A percentile compares a stretch with the other conserved stretches of the same genome.
Conservation (phyloP, 805 yeast species). For the Kurtzmaniella fragi region DNA sequence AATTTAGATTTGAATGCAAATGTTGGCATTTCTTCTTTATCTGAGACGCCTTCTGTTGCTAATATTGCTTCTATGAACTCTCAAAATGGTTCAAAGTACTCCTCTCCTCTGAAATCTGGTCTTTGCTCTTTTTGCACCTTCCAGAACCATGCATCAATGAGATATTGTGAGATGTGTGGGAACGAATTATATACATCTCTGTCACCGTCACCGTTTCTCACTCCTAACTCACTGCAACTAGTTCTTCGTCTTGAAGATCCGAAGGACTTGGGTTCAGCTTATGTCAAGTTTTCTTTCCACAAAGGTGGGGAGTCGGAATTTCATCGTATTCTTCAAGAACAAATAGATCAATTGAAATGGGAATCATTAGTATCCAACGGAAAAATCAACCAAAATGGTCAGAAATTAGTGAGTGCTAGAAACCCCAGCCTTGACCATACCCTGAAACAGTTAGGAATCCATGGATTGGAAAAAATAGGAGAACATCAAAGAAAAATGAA, state of each 20-base stretch:
- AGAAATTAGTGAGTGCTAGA: slow-evolving; percentile 13
- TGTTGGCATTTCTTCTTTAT: no score
- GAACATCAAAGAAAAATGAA: slow-evolving; percentile 52
- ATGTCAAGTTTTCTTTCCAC: slow-evolving; percentile 71
- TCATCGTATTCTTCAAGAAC: slow-evolving; percentile 35
- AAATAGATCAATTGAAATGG: slow-evolving; percentile 51
- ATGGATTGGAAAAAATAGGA: slow-evolving; percentile 57
- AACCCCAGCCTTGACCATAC: background rate
- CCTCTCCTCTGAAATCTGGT: no score
- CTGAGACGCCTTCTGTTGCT: no score
- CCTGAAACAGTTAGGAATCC: slow-evolving; percentile 50
- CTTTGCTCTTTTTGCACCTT: slow-evolving; percentile 64
- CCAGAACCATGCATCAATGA: slow-evolving; percentile 73
- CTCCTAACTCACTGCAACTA: slow-evolving; percentile 12
- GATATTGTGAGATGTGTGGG: slow-evolving; percentile 86
- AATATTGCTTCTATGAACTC: no score
- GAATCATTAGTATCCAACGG: slow-evolving; percentile 29
- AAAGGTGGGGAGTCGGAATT: slow-evolving; percentile 60
- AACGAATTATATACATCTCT: slow-evolving; percentile 21
- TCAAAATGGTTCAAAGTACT: no score
- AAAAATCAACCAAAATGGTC: slow-evolving; percentile 31
- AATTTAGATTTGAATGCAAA: no score
- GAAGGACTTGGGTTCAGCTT: slow-evolving; percentile 16
- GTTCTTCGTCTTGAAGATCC: slow-evolving; percentile 2
- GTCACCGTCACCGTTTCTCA: slow-evolving; percentile 18